Percentiles rank a stretch among this genome's conserved stretches.
Evolutionary conservation across 345 rosid species (phyloP).

Genomic region (Dipteronia dyeriana): DNA sequence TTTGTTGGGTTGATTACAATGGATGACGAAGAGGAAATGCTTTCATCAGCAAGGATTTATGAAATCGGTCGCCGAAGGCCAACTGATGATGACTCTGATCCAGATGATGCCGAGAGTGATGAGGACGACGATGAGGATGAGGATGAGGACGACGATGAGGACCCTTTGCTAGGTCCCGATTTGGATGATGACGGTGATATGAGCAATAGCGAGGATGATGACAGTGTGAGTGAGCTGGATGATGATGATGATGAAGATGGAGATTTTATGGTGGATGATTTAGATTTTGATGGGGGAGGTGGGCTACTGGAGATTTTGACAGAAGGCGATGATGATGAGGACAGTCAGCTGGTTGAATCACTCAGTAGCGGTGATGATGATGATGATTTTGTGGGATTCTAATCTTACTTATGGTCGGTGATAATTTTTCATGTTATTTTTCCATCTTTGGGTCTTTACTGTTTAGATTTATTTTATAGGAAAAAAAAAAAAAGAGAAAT

Average conservation of each 20-base stretch:
- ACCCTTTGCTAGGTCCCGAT: slow-evolving; percentile 61
- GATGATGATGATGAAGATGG: slow-evolving; percentile 56
- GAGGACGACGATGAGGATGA: slow-evolving; percentile 94
- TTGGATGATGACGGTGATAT: slow-evolving; percentile 72
- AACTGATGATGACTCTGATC: slow-evolving; percentile 95
- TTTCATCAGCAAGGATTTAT: slow-evolving; percentile 84
- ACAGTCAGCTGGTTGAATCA: slow-evolving; percentile 65
- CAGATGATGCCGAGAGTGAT: slow-evolving; percentile 90
- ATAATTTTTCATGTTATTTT: slow-evolving; percentile 21
- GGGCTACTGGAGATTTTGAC: slow-evolving; percentile 66
- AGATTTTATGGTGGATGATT: slow-evolving; percentile 56
- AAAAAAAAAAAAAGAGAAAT: not conserved
- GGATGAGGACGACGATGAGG: slow-evolving; percentile 65
- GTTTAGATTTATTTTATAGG: not conserved
- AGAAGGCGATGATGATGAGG: slow-evolving; percentile 66
- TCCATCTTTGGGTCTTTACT: not conserved
- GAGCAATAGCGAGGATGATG: slow-evolving; percentile 66
- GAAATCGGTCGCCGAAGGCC: slow-evolving; percentile 94
- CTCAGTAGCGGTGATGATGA: slow-evolving; percentile 86
- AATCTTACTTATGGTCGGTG: slow-evolving; percentile 22
- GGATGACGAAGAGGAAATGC: slow-evolving; percentile 97
- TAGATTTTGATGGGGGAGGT: slow-evolving; percentile 53
- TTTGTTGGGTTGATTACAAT: slow-evolving; percentile 85
- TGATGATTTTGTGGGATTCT: slow-evolving; percentile 50
- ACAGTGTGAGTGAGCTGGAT: slow-evolving; percentile 57